A percentile compares a stretch with the other conserved stretches of the same genome.
phyloP scores from a whole-genome alignment of 2,329 filamentous ascomycete species.

The Colletotrichum nymphaeae region DNA sequence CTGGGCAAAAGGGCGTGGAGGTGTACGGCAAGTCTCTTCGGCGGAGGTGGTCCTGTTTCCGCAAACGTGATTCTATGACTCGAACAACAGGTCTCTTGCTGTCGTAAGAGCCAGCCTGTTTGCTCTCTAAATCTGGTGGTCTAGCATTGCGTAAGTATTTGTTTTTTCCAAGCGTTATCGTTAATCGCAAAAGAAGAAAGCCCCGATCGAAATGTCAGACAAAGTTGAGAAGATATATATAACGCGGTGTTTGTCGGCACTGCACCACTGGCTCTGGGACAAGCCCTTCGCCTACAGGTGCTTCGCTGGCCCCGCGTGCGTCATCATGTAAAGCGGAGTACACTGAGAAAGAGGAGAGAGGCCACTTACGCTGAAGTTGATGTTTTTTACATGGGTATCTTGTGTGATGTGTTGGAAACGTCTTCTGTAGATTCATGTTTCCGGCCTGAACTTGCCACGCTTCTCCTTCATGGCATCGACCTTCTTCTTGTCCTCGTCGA shows the following conservation, averaged over 20 bases:
- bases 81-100: neutral
- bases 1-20: neutral
- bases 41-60: neutral
- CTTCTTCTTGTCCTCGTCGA: slow-evolving; percentile 80
- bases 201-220: slow-evolving; percentile 58
- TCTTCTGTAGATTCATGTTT: slow-evolving; percentile 47
- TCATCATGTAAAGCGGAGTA: slow-evolving; percentile 54
- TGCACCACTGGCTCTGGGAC: slow-evolving; percentile 42
- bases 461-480: slow-evolving; percentile 78
- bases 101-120: neutral
- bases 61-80: neutral
- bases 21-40: neutral
- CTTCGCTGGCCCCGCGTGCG: slow-evolving; percentile 65
- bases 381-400: slow-evolving; percentile 22
- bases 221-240: slow-evolving; percentile 73
- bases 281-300: slow-evolving; percentile 34
- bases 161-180: neutral
- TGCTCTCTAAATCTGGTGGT: neutral
- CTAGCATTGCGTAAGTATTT: neutral
- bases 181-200: neutral
- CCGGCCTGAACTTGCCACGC: slow-evolving; percentile 70
- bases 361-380: slow-evolving; percentile 36
- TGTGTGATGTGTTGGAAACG: slow-evolving; percentile 13
- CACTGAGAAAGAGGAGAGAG: slow-evolving; percentile 2
- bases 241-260: slow-evolving; percentile 74